Conservation (phyloP, 1,284 basidiomycete genomes). For the Violaceomyces palustris region DNA sequence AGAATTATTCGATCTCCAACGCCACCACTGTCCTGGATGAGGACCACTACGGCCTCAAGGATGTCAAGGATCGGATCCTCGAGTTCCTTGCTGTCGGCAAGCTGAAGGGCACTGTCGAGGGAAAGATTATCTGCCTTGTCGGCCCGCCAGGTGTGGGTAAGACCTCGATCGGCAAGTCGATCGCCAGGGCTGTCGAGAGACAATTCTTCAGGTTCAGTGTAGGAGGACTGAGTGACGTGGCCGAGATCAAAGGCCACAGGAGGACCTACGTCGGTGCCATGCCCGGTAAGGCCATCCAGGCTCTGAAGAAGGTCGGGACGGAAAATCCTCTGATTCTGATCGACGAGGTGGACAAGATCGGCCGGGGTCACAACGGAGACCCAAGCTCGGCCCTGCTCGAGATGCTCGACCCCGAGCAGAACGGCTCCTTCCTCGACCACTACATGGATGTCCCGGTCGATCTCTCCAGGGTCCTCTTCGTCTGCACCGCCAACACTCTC, state of each 20-base stretch:
- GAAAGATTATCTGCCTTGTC: conserved; percentile 94
- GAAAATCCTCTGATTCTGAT: conserved; percentile 90
- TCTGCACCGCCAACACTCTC: conserved; percentile 71
- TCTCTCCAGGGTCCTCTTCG: conserved; percentile 90
- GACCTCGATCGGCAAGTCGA: conserved; percentile 81
- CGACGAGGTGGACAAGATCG: conserved; percentile 98
- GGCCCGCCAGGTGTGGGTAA: conserved; percentile 97
- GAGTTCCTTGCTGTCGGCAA: conserved; percentile 98
- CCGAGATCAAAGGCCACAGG: conserved; percentile 97
- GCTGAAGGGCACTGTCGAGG: conserved; percentile 89
- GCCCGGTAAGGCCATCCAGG: conserved; percentile 96
- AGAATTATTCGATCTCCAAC: conserved; percentile 85
- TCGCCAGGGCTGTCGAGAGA: conserved; percentile 75
- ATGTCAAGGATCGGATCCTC: conserved; percentile 91
- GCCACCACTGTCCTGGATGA: conserved; percentile 83
- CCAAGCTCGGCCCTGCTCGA: conserved; percentile 89
- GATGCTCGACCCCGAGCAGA: conserved; percentile 98
- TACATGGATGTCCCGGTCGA: conserved; percentile 98
- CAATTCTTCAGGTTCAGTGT: conserved; percentile 96
- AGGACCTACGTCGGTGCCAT: conserved; percentile 86
- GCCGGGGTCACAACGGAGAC: conserved; percentile 88
- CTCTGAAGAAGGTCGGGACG: conserved; percentile 89
- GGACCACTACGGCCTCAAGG: conserved; percentile 92
- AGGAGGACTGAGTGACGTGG: conserved; percentile 92
- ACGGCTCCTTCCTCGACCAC: conserved; percentile 90